A percentile compares a stretch with the other conserved stretches of the same genome.
Conservation (phyloP, 208 protist species). For the Angomonas ambiguus region DNA sequence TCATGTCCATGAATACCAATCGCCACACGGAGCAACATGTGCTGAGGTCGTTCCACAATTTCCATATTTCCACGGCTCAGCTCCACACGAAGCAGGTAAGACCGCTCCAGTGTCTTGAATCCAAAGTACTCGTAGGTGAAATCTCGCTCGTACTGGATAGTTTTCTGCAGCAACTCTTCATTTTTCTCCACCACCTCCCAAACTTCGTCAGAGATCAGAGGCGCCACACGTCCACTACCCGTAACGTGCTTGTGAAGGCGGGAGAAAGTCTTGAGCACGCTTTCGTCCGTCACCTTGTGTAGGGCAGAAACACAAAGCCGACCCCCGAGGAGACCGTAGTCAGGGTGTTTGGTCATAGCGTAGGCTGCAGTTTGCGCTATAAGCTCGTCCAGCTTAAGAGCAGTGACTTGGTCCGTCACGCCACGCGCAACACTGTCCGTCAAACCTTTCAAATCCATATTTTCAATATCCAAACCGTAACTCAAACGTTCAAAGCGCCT, state of each 20-base stretch:
- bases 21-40: slow-evolving; percentile 98
- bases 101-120: slow-evolving; percentile 99
- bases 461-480: slow-evolving; percentile 40
- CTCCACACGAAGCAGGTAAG: slow-evolving; percentile 96
- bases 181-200: slow-evolving; percentile 86
- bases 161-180: slow-evolving; percentile 80
- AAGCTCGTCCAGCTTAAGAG: slow-evolving; percentile 92
- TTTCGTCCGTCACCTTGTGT: slow-evolving; percentile 94
- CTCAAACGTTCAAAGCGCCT: slow-evolving; percentile 39
- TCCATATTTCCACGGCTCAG: slow-evolving; percentile 43
- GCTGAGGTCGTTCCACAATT: slow-evolving; percentile 98
- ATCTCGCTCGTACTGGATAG: slow-evolving; percentile 95
- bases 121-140: slow-evolving; percentile 98
- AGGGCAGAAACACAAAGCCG: slow-evolving; percentile 96
- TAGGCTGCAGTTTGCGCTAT: slow-evolving; percentile 96
- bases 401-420: slow-evolving; percentile 86
- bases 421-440: slow-evolving; percentile 88
- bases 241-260: slow-evolving; percentile 92
- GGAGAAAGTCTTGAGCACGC: slow-evolving; percentile 88
- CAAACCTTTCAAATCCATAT: slow-evolving; percentile 70
- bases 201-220: slow-evolving; percentile 93
- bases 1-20: slow-evolving; percentile 96
- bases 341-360: slow-evolving; percentile 94
- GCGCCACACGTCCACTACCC: slow-evolving; percentile 51
- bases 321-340: slow-evolving; percentile 97